A percentile compares a stretch with the other conserved stretches of the same genome.
phyloP scores from a whole-genome alignment of 768 basidiomycete genomes.

The Hygrophoropsis aurantiaca region DNA sequence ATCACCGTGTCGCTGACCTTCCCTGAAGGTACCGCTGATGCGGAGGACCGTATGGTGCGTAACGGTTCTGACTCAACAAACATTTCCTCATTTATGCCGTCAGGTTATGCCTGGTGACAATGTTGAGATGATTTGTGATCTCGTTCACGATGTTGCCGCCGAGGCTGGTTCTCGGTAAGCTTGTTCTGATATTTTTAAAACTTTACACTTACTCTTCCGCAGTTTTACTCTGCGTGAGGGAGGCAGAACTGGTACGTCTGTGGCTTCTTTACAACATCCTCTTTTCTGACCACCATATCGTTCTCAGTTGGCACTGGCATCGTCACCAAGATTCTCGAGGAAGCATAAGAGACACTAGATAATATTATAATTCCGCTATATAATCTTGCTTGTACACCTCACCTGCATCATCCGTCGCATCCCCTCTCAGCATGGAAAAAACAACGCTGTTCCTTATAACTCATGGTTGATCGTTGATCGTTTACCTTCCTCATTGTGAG shows the following conservation, averaged over 20 bases:
- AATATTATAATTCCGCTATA: constrained; percentile 12
- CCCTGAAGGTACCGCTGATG: constrained; percentile 80
- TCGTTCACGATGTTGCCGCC: constrained; percentile 83
- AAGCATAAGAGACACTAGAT: constrained; percentile 20
- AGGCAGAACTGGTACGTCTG: constrained; percentile 78
- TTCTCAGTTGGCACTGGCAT: constrained; percentile 87
- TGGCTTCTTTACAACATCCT: not conserved
- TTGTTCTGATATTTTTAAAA: not conserved
- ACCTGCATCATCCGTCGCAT: constrained; percentile 13
- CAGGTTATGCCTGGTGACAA: constrained; percentile 98
- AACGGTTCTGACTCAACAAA: not conserved
- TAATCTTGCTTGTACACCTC: constrained; percentile 15
- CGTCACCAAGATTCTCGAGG: constrained; percentile 78
- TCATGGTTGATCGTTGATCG: not conserved
- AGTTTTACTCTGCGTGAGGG: constrained; percentile 93
- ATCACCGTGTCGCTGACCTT: constrained; percentile 83
- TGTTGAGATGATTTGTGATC: constrained; percentile 84
- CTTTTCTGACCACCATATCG: constrained; percentile 11
- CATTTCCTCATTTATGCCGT: constrained; percentile 2
- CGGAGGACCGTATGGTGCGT: constrained; percentile 83
- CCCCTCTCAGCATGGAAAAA: constrained; percentile 22
- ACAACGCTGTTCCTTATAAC: constrained; percentile 4
- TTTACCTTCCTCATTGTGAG: no score
- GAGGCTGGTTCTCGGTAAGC: constrained; percentile 82
- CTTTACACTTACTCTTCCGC: constrained; percentile 5